A percentile compares a stretch with the other conserved stretches of the same genome.
phyloP scores from a whole-genome alignment of 495 filamentous ascomycete genomes.

The Margaritispora aquatica region DNA sequence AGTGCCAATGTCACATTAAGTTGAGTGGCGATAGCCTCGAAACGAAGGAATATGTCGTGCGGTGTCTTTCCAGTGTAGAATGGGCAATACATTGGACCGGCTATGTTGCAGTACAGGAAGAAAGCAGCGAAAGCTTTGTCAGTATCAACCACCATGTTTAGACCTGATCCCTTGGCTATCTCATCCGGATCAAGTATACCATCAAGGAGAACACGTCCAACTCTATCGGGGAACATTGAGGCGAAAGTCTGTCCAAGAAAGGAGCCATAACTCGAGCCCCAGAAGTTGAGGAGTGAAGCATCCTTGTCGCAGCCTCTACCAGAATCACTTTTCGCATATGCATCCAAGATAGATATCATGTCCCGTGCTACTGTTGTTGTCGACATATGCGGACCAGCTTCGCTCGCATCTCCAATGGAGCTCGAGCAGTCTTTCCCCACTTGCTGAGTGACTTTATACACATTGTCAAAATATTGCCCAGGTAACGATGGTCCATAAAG shows the following conservation, averaged over 20 bases:
- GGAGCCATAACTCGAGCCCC: slow-evolving; percentile 65
- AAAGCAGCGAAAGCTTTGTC: slow-evolving; percentile 30
- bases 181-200: slow-evolving; percentile 37
- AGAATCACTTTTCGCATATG: slow-evolving; percentile 20
- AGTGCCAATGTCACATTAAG: slow-evolving; percentile 1
- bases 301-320: neutral
- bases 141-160: neutral
- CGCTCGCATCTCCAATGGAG: slow-evolving; percentile 6
- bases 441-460: neutral
- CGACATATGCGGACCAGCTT: slow-evolving; percentile 16
- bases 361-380: slow-evolving; percentile 35
- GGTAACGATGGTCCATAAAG: neutral
- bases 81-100: slow-evolving; percentile 39
- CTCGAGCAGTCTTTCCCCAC: slow-evolving; percentile 6
- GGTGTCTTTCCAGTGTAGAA: slow-evolving; percentile 8
- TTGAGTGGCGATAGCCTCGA: neutral
- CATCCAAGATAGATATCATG: slow-evolving; percentile 41
- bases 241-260: slow-evolving; percentile 52
- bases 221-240: slow-evolving; percentile 37
- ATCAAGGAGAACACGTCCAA: slow-evolving; percentile 41
- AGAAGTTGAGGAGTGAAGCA: slow-evolving; percentile 42
- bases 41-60: slow-evolving; percentile 7
- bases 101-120: slow-evolving; percentile 45
- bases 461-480: neutral
- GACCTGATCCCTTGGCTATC: neutral